phyloP scores from a whole-genome alignment of 2,329 filamentous ascomycete genomes.

The Cladophialophora exuberans region DNA sequence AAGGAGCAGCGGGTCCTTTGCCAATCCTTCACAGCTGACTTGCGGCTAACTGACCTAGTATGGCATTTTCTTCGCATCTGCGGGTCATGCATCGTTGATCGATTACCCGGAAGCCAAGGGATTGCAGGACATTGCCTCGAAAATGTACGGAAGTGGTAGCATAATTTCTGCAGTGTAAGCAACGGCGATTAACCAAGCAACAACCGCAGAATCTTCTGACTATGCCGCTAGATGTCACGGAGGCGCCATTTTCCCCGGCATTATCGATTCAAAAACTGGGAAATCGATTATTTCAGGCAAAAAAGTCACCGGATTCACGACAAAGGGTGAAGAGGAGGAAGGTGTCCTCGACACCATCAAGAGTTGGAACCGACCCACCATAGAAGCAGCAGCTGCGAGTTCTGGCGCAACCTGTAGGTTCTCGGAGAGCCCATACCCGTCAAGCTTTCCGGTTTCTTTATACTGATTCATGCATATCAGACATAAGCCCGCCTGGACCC shows the following conservation, averaged over 20 bases:
- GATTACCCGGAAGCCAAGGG: constrained; percentile 44
- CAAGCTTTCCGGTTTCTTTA: neutral
- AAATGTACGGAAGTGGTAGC: constrained; percentile 38
- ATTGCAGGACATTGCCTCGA: constrained; percentile 33
- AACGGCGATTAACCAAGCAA: neutral
- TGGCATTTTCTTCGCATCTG: constrained; percentile 46
- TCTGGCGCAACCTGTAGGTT: neutral
- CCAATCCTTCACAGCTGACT: constrained; percentile 14
- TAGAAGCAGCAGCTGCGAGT: neutral
- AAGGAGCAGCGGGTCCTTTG: too few relatives aligned
- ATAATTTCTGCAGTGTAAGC: constrained; percentile 41
- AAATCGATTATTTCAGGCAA: constrained; percentile 41
- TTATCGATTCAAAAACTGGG: constrained; percentile 37
- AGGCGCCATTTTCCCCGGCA: constrained; percentile 43
- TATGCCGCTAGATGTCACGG: constrained; percentile 40
- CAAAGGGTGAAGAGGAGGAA: constrained; percentile 40
- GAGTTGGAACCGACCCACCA: constrained; percentile 38
- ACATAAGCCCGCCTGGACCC: constrained; percentile 17
- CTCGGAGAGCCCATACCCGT: neutral
- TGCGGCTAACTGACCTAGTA: too few relatives aligned
- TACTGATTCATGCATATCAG: neutral
- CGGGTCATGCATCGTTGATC: constrained; percentile 46
- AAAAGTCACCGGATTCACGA: constrained; percentile 46
- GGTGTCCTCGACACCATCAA: constrained; percentile 41
- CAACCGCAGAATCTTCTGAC: neutral